Evolutionary conservation across 345 rosid genomes (phyloP), one percentile per base, ranked within the genome.

Genomic region (Theobroma cacao): DNA sequence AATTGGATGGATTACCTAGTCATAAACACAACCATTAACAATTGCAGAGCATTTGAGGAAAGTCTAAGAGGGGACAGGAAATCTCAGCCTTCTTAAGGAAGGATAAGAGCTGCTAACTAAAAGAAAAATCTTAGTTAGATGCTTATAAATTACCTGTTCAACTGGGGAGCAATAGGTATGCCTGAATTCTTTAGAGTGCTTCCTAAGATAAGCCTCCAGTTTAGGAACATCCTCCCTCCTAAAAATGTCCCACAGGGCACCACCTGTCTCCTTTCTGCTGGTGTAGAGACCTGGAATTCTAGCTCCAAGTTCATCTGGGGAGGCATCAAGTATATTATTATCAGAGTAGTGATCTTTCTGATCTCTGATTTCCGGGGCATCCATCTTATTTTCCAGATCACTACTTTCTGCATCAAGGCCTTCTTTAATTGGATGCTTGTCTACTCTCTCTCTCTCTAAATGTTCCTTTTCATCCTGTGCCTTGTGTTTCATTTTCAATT

Each of bases 201-300:
- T 89, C 68, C 82, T 87, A 24, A 93, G 85, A 88, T 91, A 95
- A 33, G 81, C 89, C 77, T 90, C 94, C 56, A 95, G 73, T 88
- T 86, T 88, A 26, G 97, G 91, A 48, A 93, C 92, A 77, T 95
- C 99, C 78, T 91, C 90, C 81, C 97, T 93, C 78, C 94, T 88
- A 79, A 93, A 95, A 78, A 95, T 95, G 76, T 95, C 99, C 98
- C 99, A 95, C n/a, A 95, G 75, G 7, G 99, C 99, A 43, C 90
- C 91, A 0, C 85, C 90, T 2, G 71, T 78, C 40, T 83, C 83
- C 34, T 58, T 71, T 24, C 4, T 33, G 12, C 33, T 33, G 4
- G 17, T 17, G 22, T 24, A 41, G n/a, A 7, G 10, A 67, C 67
- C 31, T 40, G 64, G 38, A 31, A 20, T 45, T 20, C 31, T 14